A percentile compares a stretch with the other conserved stretches of the same genome.
Conservation (phyloP, 202 grass and related monocot genomes). For the Zizania palustris region DNA sequence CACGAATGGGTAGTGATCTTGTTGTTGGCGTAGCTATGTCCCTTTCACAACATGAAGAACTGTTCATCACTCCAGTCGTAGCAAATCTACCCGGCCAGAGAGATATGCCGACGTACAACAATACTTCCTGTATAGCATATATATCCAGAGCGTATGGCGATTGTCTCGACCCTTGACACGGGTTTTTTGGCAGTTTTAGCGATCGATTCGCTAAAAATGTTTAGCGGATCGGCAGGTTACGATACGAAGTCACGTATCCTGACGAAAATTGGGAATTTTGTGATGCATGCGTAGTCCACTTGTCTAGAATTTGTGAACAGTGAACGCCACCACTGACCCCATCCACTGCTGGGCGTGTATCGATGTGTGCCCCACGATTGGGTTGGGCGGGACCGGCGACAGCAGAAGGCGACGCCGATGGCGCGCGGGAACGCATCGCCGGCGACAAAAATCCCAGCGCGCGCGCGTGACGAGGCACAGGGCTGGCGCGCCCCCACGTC, state of each 20-base stretch:
- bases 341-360: background rate
- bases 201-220: background rate
- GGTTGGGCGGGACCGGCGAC: background rate
- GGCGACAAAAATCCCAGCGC: slow-evolving; percentile 42
- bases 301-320: slow-evolving; percentile 7
- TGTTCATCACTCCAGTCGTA: background rate
- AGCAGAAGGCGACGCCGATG: slow-evolving; percentile 36
- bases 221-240: too few relatives aligned
- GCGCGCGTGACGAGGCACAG: slow-evolving; percentile 38
- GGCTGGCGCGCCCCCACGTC: slow-evolving; percentile 25
- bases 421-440: slow-evolving; percentile 39
- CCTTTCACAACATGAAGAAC: slow-evolving; percentile 27
- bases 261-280: background rate
- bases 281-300: background rate
- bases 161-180: background rate
- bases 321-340: background rate
- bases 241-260: too few relatives aligned
- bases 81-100: background rate
- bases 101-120: background rate
- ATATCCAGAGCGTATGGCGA: background rate
- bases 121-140: too few relatives aligned
- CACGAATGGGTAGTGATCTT: slow-evolving; percentile 12
- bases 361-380: background rate
- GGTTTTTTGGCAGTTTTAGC: background rate
- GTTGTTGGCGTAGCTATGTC: slow-evolving; percentile 14